Evolutionary conservation across 208 protist species (phyloP), one percentile per base, ranked within the genome.

Genomic region (Angomonas desouzai): DNA sequence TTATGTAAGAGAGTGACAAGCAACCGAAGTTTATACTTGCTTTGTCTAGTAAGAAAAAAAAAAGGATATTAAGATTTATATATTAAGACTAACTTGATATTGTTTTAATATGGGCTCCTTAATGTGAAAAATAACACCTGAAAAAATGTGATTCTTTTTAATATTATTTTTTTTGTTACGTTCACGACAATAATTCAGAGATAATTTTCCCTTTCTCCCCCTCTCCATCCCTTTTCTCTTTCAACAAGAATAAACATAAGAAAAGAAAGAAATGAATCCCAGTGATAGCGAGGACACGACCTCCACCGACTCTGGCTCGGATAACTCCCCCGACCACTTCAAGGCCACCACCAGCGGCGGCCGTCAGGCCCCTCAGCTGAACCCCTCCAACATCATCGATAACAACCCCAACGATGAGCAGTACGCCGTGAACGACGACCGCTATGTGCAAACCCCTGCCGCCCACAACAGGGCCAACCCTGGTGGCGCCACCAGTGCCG

Each of bases 361-460:
- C 45, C 63, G 51, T 40, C 58, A 10, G 6, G 38, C 9, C 1
- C 23, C 38, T 22, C 58, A 48, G 28, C 58, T 56, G 49, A 62
- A 56, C 61, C 18, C 48, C 32, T 38, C 57, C 25, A 53, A 62
- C 30, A 23, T 48, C 38, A 62, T 27, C 36, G 30, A 49, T 45
- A 82, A 86, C 70, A 67, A 74, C 43, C 79, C 79, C 47, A 86
- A 86, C 60, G 79, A 86, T 53, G 79, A 86, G 55, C 55, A 38
- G 58, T 71, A 82, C 70, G 25, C 25, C 25, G 79, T 86, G 0
- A 64, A 71, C 27, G 76, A 82, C 23, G 55, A 57, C 23, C 62
- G 70, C 40, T 66, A 65, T n/a, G 49, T 87, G 13, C 45, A 58
- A 1, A 83, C 80, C 2, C 80, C 80, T n/a, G 32, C 62, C 27